phyloP scores from a whole-genome alignment of 371 early-diverging fungal genomes.

The Catenaria anguillulae region DNA sequence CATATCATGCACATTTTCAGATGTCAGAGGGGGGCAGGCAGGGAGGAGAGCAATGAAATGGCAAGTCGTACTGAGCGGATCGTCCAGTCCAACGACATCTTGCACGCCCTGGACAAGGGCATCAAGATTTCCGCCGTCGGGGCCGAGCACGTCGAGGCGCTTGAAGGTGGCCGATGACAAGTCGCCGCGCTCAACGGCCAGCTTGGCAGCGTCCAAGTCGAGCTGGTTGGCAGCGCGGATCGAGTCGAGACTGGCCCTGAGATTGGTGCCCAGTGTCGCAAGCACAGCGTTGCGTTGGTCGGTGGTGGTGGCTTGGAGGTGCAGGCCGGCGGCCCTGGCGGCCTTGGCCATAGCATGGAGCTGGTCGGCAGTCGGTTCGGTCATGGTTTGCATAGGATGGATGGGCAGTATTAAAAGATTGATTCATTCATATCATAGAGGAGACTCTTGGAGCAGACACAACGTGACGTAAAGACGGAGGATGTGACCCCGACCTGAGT shows the following conservation, averaged over 20 bases:
- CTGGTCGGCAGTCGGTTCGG: too few relatives aligned
- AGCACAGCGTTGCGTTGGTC: neutral
- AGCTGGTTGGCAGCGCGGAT: neutral
- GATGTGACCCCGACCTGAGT: too few relatives aligned
- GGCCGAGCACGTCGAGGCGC: conserved; percentile 76
- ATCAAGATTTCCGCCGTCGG: conserved; percentile 58
- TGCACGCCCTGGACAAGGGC: conserved; percentile 74
- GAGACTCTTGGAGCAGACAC: too few relatives aligned
- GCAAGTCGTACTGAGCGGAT: conserved; percentile 51
- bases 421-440: too few relatives aligned
- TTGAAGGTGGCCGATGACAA: conserved; percentile 65
- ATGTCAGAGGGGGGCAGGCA: neutral
- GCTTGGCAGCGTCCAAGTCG: neutral
- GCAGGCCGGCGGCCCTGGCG: too few relatives aligned
- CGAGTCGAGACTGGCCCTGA: neutral
- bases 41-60: neutral
- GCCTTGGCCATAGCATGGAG: too few relatives aligned
- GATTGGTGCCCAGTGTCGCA: neutral
- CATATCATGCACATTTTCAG: neutral
- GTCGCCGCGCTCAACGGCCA: conserved; percentile 45
- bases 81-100: conserved; percentile 67
- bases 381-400: too few relatives aligned
- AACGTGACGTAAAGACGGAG: too few relatives aligned
- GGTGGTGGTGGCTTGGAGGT: too few relatives aligned
- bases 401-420: too few relatives aligned